These are phyloP conservation scores for Vigna angularis DNA, from an alignment of 306 rosid genomes.

Conservation along the genomic window DNA sequence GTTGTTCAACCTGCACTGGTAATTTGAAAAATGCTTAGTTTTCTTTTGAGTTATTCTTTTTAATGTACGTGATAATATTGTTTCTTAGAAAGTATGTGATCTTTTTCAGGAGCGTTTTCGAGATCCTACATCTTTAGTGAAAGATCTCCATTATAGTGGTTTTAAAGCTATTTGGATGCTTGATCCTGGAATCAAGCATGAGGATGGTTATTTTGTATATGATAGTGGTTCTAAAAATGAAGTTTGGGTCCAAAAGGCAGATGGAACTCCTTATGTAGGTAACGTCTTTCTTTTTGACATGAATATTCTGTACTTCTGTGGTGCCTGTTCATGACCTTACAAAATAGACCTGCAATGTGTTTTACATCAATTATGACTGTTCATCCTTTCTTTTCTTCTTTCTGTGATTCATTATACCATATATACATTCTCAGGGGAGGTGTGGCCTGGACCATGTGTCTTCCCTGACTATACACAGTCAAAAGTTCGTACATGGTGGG, in stretches of 20 bases:
- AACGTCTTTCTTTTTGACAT: constrained; percentile 31
- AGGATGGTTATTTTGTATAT: constrained; percentile 79
- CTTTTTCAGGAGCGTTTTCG: constrained; percentile 74
- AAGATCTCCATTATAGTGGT: constrained; percentile 73
- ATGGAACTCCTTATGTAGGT: constrained; percentile 81
- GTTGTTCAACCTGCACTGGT: constrained; percentile 19
- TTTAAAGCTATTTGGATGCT: constrained; percentile 98
- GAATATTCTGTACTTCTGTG: constrained; percentile 41
- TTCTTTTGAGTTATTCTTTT: constrained; percentile 32
- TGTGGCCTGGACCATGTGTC: constrained; percentile 96
- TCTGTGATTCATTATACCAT: constrained; percentile 28
- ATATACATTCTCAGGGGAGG: constrained; percentile 64
- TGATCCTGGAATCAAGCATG: constrained; percentile 90
- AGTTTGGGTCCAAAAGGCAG: constrained; percentile 82
- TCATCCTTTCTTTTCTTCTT: constrained; percentile 3
- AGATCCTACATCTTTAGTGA: constrained; percentile 72
- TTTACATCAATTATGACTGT: constrained; percentile 41
- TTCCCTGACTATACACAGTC: constrained; percentile 93
- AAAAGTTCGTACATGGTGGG: constrained; percentile 92
- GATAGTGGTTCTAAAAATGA: constrained; percentile 76
- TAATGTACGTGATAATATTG: constrained; percentile 6
- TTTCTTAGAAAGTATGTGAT: constrained; percentile 31
- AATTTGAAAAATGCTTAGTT: constrained; percentile 32
- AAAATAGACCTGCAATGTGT: neutral
- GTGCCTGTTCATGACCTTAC: constrained; percentile 40